A percentile compares a stretch with the other conserved stretches of the same genome.
Evolutionary conservation across 352 stramenopile genomes (phyloP).

Genomic region (Globisporangium okanoganense): DNA sequence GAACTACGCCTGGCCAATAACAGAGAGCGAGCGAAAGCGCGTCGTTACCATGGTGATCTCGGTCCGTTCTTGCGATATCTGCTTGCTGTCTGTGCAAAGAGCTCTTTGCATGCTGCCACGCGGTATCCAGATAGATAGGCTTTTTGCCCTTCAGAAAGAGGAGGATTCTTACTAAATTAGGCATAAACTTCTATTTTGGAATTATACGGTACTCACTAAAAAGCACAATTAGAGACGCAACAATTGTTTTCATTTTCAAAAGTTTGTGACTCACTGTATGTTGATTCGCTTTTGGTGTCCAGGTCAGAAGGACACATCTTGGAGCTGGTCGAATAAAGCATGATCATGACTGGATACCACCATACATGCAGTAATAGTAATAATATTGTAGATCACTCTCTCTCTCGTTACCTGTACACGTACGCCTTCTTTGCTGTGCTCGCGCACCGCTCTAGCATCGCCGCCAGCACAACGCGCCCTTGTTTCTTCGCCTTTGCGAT

Average conservation of each 20-base stretch:
- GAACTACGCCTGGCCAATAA: neutral
- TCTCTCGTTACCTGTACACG: neutral
- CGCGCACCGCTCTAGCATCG: neutral
- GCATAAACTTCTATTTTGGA: neutral
- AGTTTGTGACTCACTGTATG: neutral
- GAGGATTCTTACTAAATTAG: neutral
- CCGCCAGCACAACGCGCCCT: neutral
- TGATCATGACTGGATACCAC: no score
- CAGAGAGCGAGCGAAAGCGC: neutral
- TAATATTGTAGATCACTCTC: no score
- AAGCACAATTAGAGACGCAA: neutral
- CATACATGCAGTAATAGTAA: no score
- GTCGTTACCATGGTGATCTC: slow-evolving; percentile 4
- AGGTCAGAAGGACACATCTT: neutral
- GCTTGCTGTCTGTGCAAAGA: neutral
- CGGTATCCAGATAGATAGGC: neutral
- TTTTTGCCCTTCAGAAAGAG: neutral
- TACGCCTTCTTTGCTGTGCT: neutral
- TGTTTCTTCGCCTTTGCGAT: neutral
- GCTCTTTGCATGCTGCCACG: slow-evolving; percentile 3
- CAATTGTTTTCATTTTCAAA: neutral
- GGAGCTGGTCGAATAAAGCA: no score
- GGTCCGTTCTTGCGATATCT: slow-evolving; percentile 2
- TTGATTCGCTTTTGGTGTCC: neutral
- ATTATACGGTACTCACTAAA: neutral